These are phyloP conservation scores for Ceratocystis diversiconidia DNA, from an alignment of 2,329 filamentous ascomycete species.

Conservation along the genomic window DNA sequence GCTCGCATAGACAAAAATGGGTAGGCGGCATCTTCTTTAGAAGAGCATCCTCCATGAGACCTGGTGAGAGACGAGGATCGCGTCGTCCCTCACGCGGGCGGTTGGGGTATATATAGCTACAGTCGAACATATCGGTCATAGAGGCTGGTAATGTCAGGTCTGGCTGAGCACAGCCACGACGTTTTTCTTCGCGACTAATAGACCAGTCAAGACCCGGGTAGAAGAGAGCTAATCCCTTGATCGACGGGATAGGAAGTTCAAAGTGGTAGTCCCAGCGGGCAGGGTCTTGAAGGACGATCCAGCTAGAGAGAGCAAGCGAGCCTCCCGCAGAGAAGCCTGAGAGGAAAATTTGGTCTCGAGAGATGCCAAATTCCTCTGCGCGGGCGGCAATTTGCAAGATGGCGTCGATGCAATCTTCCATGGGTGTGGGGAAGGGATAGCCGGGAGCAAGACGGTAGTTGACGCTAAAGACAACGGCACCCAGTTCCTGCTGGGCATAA, in stretches of 20 bases:
- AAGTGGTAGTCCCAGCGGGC: conserved; percentile 28
- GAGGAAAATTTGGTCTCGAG: conserved; percentile 40
- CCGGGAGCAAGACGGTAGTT: conserved; percentile 56
- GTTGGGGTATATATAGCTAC: conserved; percentile 43
- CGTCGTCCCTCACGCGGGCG: conserved; percentile 32
- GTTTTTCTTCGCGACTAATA: conserved; percentile 39
- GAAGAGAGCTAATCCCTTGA: conserved; percentile 43
- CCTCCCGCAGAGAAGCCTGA: conserved; percentile 53
- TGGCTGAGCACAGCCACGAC: conserved; percentile 37
- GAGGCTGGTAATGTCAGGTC: conserved; percentile 43
- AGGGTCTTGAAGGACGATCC: conserved; percentile 33
- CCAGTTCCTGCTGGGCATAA: conserved; percentile 35
- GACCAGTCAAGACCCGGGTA: conserved; percentile 52
- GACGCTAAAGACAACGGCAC: conserved; percentile 47
- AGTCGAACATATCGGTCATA: conserved; percentile 49
- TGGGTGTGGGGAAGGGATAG: conserved; percentile 47
- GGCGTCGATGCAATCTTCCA: conserved; percentile 52
- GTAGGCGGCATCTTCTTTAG: conserved; percentile 39
- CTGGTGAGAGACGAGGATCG: conserved; percentile 44
- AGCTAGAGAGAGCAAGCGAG: conserved; percentile 38
- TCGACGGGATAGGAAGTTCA: conserved; percentile 28
- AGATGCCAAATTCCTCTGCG: conserved; percentile 42
- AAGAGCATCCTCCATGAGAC: conserved; percentile 39
- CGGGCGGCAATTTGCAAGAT: conserved; percentile 45
- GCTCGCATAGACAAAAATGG: conserved; percentile 48